phyloP scores from a whole-genome alignment of 352 stramenopile genomes.

The Phytopythium aichiense region DNA sequence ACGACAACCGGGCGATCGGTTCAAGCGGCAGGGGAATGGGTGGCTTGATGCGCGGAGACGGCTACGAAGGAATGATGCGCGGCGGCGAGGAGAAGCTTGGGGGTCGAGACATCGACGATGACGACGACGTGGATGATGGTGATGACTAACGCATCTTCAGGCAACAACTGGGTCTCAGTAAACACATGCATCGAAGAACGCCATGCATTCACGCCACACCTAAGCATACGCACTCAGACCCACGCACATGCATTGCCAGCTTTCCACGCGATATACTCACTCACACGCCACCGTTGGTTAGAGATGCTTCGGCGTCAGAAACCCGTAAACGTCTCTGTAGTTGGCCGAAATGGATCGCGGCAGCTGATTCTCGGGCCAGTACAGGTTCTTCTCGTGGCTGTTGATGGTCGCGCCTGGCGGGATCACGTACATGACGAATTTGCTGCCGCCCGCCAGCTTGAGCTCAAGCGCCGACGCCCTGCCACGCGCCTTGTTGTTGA shows the following conservation, averaged over 20 bases:
- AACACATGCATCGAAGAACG: neutral
- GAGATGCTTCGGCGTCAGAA: slow-evolving; percentile 41
- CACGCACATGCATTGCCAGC: neutral
- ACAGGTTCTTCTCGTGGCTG: slow-evolving; percentile 56
- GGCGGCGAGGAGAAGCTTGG: slow-evolving; percentile 5
- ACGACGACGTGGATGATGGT: slow-evolving; percentile 4
- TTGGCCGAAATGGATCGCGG: slow-evolving; percentile 35
- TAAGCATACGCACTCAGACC: neutral
- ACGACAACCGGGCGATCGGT: slow-evolving; percentile 28
- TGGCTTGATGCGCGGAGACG: slow-evolving; percentile 8
- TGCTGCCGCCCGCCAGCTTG: slow-evolving; percentile 16
- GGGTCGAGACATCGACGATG: neutral
- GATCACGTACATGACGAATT: slow-evolving; percentile 61
- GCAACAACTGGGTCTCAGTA: neutral
- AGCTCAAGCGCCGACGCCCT: slow-evolving; percentile 1
- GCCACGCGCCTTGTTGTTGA: slow-evolving; percentile 59
- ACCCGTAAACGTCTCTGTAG: slow-evolving; percentile 59
- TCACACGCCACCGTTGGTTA: slow-evolving; percentile 18
- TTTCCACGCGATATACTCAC: neutral
- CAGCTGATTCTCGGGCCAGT: slow-evolving; percentile 52
- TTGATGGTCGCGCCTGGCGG: slow-evolving; percentile 74
- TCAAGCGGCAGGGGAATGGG: slow-evolving; percentile 19
- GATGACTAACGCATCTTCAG: slow-evolving; percentile 2
- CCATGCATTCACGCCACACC: neutral
- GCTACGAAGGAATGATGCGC: neutral